phyloP scores from a whole-genome alignment of 1,284 basidiomycete species.

The Fomitiporia mediterranea region DNA sequence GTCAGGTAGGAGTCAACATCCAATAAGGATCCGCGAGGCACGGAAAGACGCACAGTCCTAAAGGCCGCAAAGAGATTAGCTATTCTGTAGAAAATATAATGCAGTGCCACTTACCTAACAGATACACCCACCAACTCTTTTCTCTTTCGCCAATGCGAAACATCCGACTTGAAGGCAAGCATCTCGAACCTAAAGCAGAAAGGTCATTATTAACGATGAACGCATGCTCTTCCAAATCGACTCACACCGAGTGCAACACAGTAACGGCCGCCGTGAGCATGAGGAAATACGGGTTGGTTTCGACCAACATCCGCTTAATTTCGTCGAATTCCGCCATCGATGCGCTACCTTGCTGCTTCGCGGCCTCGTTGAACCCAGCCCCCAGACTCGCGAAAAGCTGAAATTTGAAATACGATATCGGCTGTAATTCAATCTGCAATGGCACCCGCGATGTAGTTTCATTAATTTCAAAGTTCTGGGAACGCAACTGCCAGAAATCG shows the following conservation, averaged over 20 bases:
- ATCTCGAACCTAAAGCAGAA: slow-evolving; percentile 71
- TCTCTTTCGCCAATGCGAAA: slow-evolving; percentile 92
- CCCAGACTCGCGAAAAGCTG: slow-evolving; percentile 79
- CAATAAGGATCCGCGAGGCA: neutral
- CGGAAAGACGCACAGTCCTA: slow-evolving; percentile 41
- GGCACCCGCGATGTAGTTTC: slow-evolving; percentile 69
- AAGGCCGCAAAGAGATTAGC: slow-evolving; percentile 14
- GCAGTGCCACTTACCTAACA: slow-evolving; percentile 50
- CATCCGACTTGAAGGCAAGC: slow-evolving; percentile 91
- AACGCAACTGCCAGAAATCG: slow-evolving; percentile 89
- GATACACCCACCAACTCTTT: slow-evolving; percentile 85
- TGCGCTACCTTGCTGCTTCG: slow-evolving; percentile 62
- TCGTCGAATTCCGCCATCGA: slow-evolving; percentile 81
- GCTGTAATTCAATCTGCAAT: slow-evolving; percentile 78
- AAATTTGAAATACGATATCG: slow-evolving; percentile 85
- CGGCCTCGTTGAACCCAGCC: slow-evolving; percentile 77
- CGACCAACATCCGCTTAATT: slow-evolving; percentile 88
- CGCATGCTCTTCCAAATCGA: slow-evolving; percentile 20
- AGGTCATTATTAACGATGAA: neutral
- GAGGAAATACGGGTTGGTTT: slow-evolving; percentile 91
- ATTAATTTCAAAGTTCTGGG: slow-evolving; percentile 79
- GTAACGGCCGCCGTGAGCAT: slow-evolving; percentile 79
- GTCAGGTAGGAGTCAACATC: no score
- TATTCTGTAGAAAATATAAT: slow-evolving; percentile 11
- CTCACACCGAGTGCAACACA: slow-evolving; percentile 81